These are phyloP conservation scores for Lachnellula suecica DNA, from an alignment of 2,329 filamentous ascomycete species.

Conservation along the genomic window DNA sequence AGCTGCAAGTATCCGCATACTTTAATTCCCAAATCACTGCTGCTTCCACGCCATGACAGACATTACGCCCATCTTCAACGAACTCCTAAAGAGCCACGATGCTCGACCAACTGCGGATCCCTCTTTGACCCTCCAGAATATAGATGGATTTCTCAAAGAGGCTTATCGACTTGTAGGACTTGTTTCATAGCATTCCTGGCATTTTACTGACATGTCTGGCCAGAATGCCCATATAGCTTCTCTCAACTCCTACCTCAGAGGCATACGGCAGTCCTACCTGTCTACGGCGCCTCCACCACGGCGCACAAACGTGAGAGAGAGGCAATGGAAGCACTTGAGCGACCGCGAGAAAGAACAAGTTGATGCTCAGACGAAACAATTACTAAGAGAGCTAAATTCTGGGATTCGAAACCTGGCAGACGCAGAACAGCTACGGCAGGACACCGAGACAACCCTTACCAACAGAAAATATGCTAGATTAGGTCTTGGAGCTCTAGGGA, in stretches of 20 bases:
- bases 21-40: background rate
- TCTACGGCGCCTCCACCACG: slow-evolving; percentile 68
- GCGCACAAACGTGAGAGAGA: slow-evolving; percentile 35
- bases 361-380: slow-evolving; percentile 80
- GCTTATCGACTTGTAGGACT: slow-evolving; percentile 81
- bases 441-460: slow-evolving; percentile 70
- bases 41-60: slow-evolving; percentile 47
- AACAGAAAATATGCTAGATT: slow-evolving; percentile 64
- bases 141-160: slow-evolving; percentile 90
- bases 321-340: slow-evolving; percentile 50
- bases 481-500: slow-evolving; percentile 61
- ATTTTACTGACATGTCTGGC: slow-evolving; percentile 23
- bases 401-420: slow-evolving; percentile 78
- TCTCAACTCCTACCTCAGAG: slow-evolving; percentile 75
- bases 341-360: slow-evolving; percentile 83
- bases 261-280: slow-evolving; percentile 87
- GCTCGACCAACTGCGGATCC: slow-evolving; percentile 43
- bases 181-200: slow-evolving; percentile 10
- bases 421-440: slow-evolving; percentile 77
- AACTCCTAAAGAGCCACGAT: slow-evolving; percentile 61
- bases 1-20: too few relatives aligned
- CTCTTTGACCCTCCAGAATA: slow-evolving; percentile 42
- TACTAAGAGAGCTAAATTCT: slow-evolving; percentile 81
- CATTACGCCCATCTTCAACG: slow-evolving; percentile 68
- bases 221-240: slow-evolving; percentile 84